phyloP scores from a whole-genome alignment of 768 basidiomycete genomes.

The Naganishia antarctica region DNA sequence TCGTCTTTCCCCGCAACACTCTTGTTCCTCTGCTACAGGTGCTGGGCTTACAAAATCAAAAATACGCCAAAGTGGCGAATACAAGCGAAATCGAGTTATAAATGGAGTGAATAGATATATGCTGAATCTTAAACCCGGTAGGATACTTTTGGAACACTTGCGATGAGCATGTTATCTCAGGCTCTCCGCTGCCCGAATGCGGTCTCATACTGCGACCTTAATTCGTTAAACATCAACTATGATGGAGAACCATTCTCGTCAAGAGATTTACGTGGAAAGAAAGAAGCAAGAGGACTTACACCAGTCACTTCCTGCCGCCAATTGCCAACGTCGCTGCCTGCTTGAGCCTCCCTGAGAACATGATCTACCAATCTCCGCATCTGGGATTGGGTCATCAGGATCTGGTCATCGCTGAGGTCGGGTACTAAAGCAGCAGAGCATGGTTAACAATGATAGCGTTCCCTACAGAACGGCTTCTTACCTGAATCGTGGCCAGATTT shows the following conservation, averaged over 20 bases:
- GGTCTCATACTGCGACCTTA: slow-evolving; percentile 17
- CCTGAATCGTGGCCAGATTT: slow-evolving; percentile 32
- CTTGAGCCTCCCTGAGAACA: slow-evolving; percentile 21
- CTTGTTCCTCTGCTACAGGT: slow-evolving; percentile 8
- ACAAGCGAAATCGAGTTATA: background rate
- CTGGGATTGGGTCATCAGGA: slow-evolving; percentile 19
- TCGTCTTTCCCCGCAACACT: background rate
- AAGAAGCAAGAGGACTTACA: background rate
- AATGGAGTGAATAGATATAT: slow-evolving; percentile 1
- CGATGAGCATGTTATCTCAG: background rate
- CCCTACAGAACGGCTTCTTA: background rate
- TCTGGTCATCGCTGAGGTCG: slow-evolving; percentile 18
- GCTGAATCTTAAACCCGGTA: background rate
- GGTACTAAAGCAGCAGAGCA: background rate
- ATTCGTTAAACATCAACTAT: slow-evolving; percentile 17
- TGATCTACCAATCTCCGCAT: slow-evolving; percentile 19
- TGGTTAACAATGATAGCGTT: background rate
- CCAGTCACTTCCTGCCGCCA: slow-evolving; percentile 19
- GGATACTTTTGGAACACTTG: background rate
- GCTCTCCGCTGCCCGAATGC: slow-evolving; percentile 11
- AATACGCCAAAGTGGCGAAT: background rate
- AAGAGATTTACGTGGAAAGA: background rate
- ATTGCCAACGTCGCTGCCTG: slow-evolving; percentile 4
- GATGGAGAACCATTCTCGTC: too few relatives aligned
- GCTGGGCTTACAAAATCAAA: background rate